Conservation (phyloP, 345 rosid species). For the Orychophragmus violaceus region DNA sequence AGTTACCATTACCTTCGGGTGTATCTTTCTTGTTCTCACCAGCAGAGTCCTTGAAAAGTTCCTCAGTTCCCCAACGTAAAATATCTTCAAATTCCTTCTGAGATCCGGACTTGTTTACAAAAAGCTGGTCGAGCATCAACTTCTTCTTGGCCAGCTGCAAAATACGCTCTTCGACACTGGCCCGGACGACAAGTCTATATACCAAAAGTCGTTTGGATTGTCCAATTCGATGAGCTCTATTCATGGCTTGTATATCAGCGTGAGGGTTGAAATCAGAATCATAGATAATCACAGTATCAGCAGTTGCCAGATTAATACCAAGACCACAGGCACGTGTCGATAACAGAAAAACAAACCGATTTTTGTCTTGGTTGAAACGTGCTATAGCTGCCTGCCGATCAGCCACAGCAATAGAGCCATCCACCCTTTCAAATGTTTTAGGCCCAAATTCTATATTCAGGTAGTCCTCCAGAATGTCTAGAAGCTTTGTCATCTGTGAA, state of each 20-base stretch:
- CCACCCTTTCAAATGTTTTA: conserved; percentile 96
- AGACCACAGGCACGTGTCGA: conserved; percentile 99
- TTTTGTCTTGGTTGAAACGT: conserved; percentile 92
- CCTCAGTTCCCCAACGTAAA: conserved; percentile 99
- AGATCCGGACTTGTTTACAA: conserved; percentile 98
- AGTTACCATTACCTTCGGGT: conserved; percentile 50
- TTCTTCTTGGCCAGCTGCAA: conserved; percentile 98
- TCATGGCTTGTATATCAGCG: conserved; percentile 99
- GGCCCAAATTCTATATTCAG: conserved; percentile 93
- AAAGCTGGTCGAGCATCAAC: conserved; percentile 98
- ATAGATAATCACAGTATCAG: conserved; percentile 95
- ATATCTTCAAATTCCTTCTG: conserved; percentile 99
- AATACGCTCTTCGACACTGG: conserved; percentile 99
- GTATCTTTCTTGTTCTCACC: conserved; percentile 53
- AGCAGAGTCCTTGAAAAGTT: conserved; percentile 74
- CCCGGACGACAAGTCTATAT: conserved; percentile 99
- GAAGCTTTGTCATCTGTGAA: conserved; percentile 99
- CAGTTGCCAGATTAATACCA: conserved; percentile 97
- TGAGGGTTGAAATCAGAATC: conserved; percentile 99
- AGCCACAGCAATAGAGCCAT: conserved; percentile 93
- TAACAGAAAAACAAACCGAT: conserved; percentile 91
- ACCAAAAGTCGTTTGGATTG: conserved; percentile 93
- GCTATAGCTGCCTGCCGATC: conserved; percentile 96
- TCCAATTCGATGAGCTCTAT: conserved; percentile 98
- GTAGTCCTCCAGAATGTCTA: conserved; percentile 98